Evolutionary conservation across 768 basidiomycete genomes (phyloP).

Genomic region (Lactifluus echinatus): DNA sequence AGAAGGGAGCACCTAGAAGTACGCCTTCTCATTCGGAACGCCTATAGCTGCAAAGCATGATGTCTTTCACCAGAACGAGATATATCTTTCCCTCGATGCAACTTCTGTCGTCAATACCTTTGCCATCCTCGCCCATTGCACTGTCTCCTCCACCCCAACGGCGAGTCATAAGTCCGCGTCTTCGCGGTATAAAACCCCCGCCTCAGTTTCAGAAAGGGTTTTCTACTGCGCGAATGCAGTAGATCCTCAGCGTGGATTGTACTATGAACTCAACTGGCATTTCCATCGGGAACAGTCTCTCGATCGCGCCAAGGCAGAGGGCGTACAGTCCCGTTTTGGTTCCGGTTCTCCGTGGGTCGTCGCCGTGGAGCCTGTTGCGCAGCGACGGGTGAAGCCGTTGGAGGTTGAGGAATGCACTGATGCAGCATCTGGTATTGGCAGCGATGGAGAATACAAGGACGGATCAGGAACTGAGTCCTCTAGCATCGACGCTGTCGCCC

Average conservation of each 20-base stretch:
- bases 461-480: conserved; percentile 28
- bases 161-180: not conserved
- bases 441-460: conserved; percentile 16
- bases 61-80: conserved; percentile 48
- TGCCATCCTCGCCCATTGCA: conserved; percentile 15
- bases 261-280: conserved; percentile 10
- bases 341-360: conserved; percentile 19
- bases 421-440: conserved; percentile 1
- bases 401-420: conserved; percentile 14
- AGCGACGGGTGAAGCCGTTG: conserved; percentile 2
- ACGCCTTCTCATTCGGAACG: conserved; percentile 13
- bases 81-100: conserved; percentile 44
- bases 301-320: not conserved
- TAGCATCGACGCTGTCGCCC: conserved; percentile 28
- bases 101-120: conserved; percentile 11
- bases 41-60: not conserved
- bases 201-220: not conserved
- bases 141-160: conserved; percentile 22
- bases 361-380: not conserved
- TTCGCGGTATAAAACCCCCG: conserved; percentile 13
- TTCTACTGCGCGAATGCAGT: conserved; percentile 11
- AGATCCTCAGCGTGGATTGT: conserved; percentile 14
- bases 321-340: not conserved
- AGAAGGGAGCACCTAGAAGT: conserved; percentile 56
- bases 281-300: conserved; percentile 3